These are phyloP conservation scores for Auricularia sp. DNA, from an alignment of 768 basidiomycete species.

Conservation along the genomic window DNA sequence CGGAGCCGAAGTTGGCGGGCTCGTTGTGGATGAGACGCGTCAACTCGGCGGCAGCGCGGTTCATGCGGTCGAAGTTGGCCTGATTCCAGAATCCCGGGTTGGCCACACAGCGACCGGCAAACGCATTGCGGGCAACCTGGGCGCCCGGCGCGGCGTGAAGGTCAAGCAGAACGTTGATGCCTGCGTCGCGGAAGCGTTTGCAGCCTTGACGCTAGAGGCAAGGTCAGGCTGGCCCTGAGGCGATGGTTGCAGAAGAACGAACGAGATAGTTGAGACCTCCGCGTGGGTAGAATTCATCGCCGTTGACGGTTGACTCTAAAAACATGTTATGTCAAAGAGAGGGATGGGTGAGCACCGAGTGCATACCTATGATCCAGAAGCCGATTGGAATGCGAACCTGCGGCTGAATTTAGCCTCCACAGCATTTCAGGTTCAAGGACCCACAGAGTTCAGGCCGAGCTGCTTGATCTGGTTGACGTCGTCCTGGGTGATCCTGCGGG, in stretches of 20 bases:
- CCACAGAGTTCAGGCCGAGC: not conserved
- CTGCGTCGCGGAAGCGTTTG: not conserved
- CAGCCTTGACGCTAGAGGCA: not conserved
- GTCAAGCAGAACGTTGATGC: not conserved
- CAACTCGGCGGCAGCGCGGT: not conserved
- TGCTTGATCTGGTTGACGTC: not conserved
- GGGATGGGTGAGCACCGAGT: not conserved
- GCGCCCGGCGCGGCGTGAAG: not conserved
- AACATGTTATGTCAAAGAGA: not conserved
- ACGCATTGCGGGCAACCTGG: not conserved
- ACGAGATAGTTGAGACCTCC: not conserved
- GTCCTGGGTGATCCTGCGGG: not conserved
- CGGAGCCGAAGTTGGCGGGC: not conserved
- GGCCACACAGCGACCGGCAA: not conserved
- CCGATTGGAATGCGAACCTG: not conserved
- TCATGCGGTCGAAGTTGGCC: slow-evolving; percentile 1
- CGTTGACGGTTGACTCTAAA: not conserved
- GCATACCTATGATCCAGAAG: not conserved
- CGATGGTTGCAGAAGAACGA: not conserved
- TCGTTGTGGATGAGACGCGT: slow-evolving; percentile 1
- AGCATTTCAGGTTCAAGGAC: not conserved
- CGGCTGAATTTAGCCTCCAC: not conserved
- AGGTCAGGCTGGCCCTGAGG: not conserved
- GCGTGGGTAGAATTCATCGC: not conserved
- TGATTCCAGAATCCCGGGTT: not conserved